Evolutionary conservation across 1,284 basidiomycete species (phyloP), one percentile per base, ranked within the genome.

Genomic region (Papiliotrema terrestris): DNA sequence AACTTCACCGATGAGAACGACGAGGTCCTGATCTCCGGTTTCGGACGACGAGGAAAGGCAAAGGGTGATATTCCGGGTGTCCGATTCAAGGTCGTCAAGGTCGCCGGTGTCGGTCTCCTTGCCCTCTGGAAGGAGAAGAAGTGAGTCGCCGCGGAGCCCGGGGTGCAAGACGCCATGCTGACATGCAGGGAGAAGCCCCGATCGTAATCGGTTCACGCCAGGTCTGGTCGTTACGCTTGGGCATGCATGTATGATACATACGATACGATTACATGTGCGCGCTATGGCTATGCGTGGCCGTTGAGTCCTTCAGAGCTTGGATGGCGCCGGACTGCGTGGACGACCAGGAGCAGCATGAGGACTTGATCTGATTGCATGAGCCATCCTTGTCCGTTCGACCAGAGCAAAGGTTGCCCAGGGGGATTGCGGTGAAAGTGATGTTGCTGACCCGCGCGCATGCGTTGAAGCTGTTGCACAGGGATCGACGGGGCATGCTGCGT

Each of bases 11-110:
- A 97, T 74, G 95, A 98, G 86, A 97, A 98, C 84, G 95, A 98
- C 81, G 94, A 97, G 81, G 94, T 98, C 62, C 89, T 98, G 74
- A 98, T 98, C 80, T 96, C 93, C 65, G 96, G 96, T 81, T 99
- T 99, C 86, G 96, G 96, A 87, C 91, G 95, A 78, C 87, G 93
- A 73, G 96, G 96, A 71, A 98, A 98, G 83, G 96, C 77, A 60
- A 78, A 78, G 76, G 77, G 72, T 59, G 77, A 78, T 73, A 82
- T 83, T 63, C 81, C 81, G 62, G 80, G 80, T 80, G 76, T 98
- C 66, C 91, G 96, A 68, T 98, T 98, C 90, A 98, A 98, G 83
- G 87, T 98, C 71, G 96, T 98, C 74, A 98, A 98, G 83, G 95
- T 98, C 50, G 96, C 96, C 54, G 96, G 96, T 80, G 96, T 98